Conservation (phyloP, 805 yeast species). For the Pichia pseudocactophila region DNA sequence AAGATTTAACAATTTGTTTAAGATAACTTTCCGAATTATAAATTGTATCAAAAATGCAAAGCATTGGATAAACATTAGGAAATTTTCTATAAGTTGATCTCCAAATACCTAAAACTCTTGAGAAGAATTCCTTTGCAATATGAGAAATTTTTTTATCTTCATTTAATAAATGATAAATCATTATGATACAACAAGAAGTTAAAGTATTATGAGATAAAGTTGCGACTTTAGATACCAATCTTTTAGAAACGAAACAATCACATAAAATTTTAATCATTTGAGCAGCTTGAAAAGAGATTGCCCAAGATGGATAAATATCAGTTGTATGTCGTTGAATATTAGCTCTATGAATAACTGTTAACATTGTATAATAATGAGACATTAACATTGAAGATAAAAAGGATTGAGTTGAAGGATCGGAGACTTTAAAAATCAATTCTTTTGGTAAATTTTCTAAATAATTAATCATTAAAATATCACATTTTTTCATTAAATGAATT, state of each 20-base stretch:
- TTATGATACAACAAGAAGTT: constrained; percentile 57
- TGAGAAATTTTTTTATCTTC: constrained; percentile 19
- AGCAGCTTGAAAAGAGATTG: constrained; percentile 75
- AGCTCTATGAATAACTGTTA: constrained; percentile 63
- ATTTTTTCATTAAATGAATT: constrained; percentile 38
- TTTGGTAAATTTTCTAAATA: constrained; percentile 66
- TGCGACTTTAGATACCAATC: constrained; percentile 36
- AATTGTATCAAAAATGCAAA: constrained; percentile 39
- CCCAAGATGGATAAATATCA: constrained; percentile 50
- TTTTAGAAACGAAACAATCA: constrained; percentile 45
- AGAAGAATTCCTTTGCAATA: constrained; percentile 20
- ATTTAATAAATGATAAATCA: constrained; percentile 51
- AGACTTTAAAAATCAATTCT: constrained; percentile 52
- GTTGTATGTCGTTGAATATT: constrained; percentile 40
- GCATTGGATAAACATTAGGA: constrained; percentile 46
- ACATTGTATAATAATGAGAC: constrained; percentile 63
- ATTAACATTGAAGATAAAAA: constrained; percentile 52
- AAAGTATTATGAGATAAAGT: constrained; percentile 32
- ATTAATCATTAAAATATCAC: constrained; percentile 68
- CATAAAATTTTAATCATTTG: constrained; percentile 61
- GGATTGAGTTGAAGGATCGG: constrained; percentile 43
- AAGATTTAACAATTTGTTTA: constrained; percentile 10
- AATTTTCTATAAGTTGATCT: constrained; percentile 39
- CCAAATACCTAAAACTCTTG: constrained; percentile 25
- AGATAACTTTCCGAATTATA: constrained; percentile 25